Percentiles rank a stretch among this genome's conserved stretches.
Evolutionary conservation across 2,329 filamentous ascomycete genomes (phyloP).

Genomic region (Claviceps monticola): DNA sequence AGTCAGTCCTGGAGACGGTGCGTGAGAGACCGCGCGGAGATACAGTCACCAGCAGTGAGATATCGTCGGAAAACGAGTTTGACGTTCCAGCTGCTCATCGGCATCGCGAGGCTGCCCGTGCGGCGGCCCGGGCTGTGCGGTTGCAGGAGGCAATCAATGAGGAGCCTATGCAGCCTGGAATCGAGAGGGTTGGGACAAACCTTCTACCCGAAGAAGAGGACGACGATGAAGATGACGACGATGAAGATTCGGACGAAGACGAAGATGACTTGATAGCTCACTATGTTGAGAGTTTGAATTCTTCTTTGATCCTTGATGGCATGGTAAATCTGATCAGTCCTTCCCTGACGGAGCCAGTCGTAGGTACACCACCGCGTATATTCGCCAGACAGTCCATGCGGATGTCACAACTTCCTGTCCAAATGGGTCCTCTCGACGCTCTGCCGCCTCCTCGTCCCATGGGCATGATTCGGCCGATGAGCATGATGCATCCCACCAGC

Average conservation of each 20-base stretch:
- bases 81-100: slow-evolving; percentile 52
- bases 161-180: slow-evolving; percentile 20
- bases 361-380: slow-evolving; percentile 49
- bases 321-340: slow-evolving; percentile 44
- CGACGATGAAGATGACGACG: neutral
- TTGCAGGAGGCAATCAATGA: slow-evolving; percentile 26
- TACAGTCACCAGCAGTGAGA: slow-evolving; percentile 69
- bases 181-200: slow-evolving; percentile 33
- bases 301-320: slow-evolving; percentile 54
- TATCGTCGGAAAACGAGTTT: slow-evolving; percentile 71
- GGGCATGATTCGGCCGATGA: slow-evolving; percentile 48
- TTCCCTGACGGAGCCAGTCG: slow-evolving; percentile 42
- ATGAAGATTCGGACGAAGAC: slow-evolving; percentile 20
- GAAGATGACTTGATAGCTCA: slow-evolving; percentile 51
- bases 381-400: slow-evolving; percentile 48
- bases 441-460: slow-evolving; percentile 59
- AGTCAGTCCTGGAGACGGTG: slow-evolving; percentile 55
- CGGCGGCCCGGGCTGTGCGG: slow-evolving; percentile 31
- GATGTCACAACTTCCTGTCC: slow-evolving; percentile 42
- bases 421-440: slow-evolving; percentile 45
- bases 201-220: slow-evolving; percentile 42
- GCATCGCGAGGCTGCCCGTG: slow-evolving; percentile 46
- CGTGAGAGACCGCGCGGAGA: slow-evolving; percentile 58
- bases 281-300: slow-evolving; percentile 55
- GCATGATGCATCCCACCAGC: slow-evolving; percentile 56